Base-by-base conservation (phyloP, 768 basidiomycete species). In the Tubosaeta sp. region DNA sequence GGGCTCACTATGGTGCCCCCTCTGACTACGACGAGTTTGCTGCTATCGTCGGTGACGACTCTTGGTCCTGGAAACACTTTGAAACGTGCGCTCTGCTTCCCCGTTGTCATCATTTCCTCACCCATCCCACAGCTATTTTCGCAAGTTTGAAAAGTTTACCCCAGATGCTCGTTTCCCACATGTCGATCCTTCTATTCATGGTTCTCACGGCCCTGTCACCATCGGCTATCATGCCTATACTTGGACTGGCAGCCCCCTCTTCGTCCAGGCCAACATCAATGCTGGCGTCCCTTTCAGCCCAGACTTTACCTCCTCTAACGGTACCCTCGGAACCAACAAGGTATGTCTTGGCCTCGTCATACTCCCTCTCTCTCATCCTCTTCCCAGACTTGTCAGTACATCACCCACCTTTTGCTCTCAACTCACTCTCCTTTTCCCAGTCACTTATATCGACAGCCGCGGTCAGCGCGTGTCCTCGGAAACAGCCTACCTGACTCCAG, bases 1-100 rank as follows among this genome's bases (percentile, higher is more conserved):
- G 67, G 43, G 80, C 78, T 38, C 86, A 88, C 13, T 80, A 78
- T 26, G 84, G 84, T 19, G 74, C 83, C 25, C 85, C 86, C 4
- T 78, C 78, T 2, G 86, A 88, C 59, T 87, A 81, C 50, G 81
- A 87, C 56, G 79, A 86, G 64, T 86, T 83, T 78, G 81, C 78
- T 0, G 61, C 65, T 4, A 76, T 80, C 27, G 71, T 72, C 13
- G 80, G 77, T 8, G 80, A 85, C 35, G 68, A 76, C 8, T 71
- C 74, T 3, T 88, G 86, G 86, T 54, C 67, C 14, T 71, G 79
- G 80, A 65, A 75, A 35, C 74, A 79, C 33, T 74, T 88, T 56
- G 69, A 73, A 52, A 62, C 67, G 86, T 81, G 56, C 35, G 70
- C 50, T 9, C 10, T 29, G 8, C 13, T 17, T 35, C 16, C 12